Evolutionary conservation across 176 grass and related monocot genomes (phyloP).

Genomic region (Coix lacrymajobi): DNA sequence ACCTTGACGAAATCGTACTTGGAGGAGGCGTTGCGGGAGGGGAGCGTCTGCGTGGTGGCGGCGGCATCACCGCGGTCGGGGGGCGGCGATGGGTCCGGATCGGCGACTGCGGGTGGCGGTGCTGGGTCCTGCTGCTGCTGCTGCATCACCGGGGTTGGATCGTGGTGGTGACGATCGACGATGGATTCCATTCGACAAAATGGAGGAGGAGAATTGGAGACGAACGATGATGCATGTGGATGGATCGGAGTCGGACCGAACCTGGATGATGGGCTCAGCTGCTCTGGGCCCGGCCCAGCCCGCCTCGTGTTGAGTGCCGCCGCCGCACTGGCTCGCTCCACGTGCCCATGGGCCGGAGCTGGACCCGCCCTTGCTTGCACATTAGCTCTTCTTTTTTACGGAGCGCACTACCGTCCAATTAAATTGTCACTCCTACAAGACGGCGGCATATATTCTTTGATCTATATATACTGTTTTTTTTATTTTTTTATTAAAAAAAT

Average conservation of each 20-base stretch:
- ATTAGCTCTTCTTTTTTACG: too few species aligned
- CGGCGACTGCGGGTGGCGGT: background rate
- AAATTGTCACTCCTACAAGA: too few species aligned
- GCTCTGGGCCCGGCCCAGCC: background rate
- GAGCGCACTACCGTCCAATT: too few species aligned
- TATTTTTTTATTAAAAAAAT: too few species aligned
- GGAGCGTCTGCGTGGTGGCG: conserved; percentile 20
- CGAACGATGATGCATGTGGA: too few species aligned
- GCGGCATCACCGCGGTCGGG: conserved; percentile 6
- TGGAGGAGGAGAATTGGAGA: background rate
- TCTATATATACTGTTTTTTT: too few species aligned
- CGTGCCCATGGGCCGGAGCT: background rate
- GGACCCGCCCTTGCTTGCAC: too few species aligned
- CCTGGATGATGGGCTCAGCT: too few species aligned
- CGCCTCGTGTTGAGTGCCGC: background rate
- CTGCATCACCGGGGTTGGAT: background rate
- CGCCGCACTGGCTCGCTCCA: background rate
- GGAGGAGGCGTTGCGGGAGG: conserved; percentile 83
- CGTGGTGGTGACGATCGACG: background rate
- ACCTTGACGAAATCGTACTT: conserved; percentile 99
- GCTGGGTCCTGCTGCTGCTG: conserved; percentile 16
- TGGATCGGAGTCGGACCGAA: too few species aligned
- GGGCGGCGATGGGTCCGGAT: conserved; percentile 5
- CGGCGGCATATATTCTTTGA: too few species aligned
- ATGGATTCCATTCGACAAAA: too few species aligned